phyloP scores from a whole-genome alignment of 2,329 filamentous ascomycete genomes.

The Ophiostoma australiae region DNA sequence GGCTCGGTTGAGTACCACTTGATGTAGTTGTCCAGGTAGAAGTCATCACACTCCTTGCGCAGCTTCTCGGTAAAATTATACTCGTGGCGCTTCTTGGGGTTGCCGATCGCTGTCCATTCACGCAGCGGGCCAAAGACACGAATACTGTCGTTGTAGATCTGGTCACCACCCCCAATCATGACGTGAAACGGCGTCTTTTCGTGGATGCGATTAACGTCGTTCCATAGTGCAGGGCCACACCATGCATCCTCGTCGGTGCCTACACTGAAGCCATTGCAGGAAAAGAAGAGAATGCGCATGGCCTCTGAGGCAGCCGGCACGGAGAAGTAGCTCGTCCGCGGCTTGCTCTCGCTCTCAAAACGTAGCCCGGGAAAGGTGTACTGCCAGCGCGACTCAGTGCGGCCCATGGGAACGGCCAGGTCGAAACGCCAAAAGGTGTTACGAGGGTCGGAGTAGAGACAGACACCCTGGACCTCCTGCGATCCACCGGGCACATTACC shows the following conservation, averaged over 20 bases:
- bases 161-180: conserved; percentile 92
- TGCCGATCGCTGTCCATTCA: conserved; percentile 77
- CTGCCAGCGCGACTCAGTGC: conserved; percentile 67
- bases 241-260: conserved; percentile 80
- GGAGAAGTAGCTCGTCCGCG: conserved; percentile 67
- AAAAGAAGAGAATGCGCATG: conserved; percentile 99
- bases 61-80: conserved; percentile 73
- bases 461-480: conserved; percentile 47
- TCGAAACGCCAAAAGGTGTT: conserved; percentile 94
- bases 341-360: conserved; percentile 48
- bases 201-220: conserved; percentile 82
- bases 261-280: conserved; percentile 92
- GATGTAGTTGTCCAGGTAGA: conserved; percentile 88
- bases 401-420: conserved; percentile 68
- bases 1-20: conserved; percentile 63
- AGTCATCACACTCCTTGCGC: conserved; percentile 78
- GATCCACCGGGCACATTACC: background rate
- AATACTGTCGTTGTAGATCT: conserved; percentile 94
- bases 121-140: conserved; percentile 76
- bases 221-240: conserved; percentile 90
- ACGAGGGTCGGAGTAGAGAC: conserved; percentile 60
- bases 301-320: conserved; percentile 76
- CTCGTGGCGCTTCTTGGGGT: conserved; percentile 73
- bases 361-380: conserved; percentile 67
- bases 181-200: conserved; percentile 81